A percentile compares a stretch with the other conserved stretches of the same genome.
Conservation (phyloP, 768 basidiomycete species). For the Lentinula edodes region DNA sequence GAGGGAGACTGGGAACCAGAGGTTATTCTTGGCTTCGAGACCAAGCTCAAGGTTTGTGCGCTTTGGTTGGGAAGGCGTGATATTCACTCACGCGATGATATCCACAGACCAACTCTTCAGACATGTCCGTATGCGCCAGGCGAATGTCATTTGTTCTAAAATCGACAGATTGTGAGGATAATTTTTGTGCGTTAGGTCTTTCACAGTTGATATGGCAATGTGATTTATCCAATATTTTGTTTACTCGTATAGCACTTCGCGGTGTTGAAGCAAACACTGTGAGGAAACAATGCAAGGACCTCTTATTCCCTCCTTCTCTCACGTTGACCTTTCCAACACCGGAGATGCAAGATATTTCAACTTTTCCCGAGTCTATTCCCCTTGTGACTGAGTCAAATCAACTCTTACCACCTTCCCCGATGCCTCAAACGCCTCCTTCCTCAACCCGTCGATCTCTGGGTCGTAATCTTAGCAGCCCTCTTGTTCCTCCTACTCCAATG, state of each 20-base stretch:
- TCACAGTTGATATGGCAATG: no score
- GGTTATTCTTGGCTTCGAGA: not conserved
- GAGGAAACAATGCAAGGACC: not conserved
- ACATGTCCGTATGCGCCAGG: not conserved
- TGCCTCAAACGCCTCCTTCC: slow-evolving; percentile 1
- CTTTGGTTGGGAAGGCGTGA: not conserved
- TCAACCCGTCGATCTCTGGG: not conserved
- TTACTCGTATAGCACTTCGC: not conserved
- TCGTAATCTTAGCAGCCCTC: not conserved
- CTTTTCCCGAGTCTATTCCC: not conserved
- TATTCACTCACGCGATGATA: not conserved
- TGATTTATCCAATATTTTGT: not conserved
- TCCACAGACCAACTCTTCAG: not conserved
- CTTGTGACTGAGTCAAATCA: not conserved
- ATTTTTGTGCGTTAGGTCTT: not conserved
- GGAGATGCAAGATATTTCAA: not conserved
- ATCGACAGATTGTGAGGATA: not conserved
- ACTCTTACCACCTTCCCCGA: not conserved
- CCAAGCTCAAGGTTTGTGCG: not conserved
- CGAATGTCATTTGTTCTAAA: not conserved
- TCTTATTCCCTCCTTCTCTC: slow-evolving; percentile 2
- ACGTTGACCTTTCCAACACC: slow-evolving; percentile 3
- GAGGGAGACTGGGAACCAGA: slow-evolving; percentile 4
- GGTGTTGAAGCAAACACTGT: not conserved
- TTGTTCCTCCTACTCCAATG: slow-evolving; percentile 2